Evolutionary conservation across 768 basidiomycete genomes (phyloP), one percentile per base, ranked within the genome.

Genomic region (Galerina sulciceps): DNA sequence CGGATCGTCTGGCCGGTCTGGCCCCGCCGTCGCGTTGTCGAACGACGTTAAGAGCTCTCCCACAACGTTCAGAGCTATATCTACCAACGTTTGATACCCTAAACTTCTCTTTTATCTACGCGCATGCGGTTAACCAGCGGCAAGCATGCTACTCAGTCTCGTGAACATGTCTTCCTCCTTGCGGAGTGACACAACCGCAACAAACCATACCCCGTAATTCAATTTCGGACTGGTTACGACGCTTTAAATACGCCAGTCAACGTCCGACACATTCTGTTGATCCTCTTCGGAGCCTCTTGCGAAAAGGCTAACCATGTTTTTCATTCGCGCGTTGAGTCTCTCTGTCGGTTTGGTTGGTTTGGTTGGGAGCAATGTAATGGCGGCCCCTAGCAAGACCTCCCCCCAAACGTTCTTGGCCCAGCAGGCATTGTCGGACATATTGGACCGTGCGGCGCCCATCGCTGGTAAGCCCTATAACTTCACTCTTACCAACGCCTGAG

Each of bases 361-460:
- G 34, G 41, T 18, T 54, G 8, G 36, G 55, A 11, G 38, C 23
- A 26, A 35, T 20, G 47, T 41, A 14, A 49, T 17, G 58, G 61
- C 53, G 15, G 53, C 20, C 2, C 55, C 59, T 11, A 48, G 44
- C 17, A 51, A 37, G 22, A 18, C 50, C 8, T 14, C 59, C 14
- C 42, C 56, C 15, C 69, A 68, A 50, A 42, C 53, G 10, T 63
- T 40, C 40, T 46, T 70, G 18, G 55, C 43, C 1, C 64, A 62
- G 48, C 64, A 65, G 42, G 69, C 69, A 3, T 58, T 71, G 23
- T 48, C 55, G 18, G 71, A 72, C 18, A 63, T 72, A 22, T 53
- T 69, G 44, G 52, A 52, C 17, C 58, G 71, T 18, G 68, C 64
- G 38, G 58, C 64, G 23, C 69, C 71, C 8, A 69, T 73, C 43